These are phyloP conservation scores for Raffaelea albimanens DNA, from an alignment of 2,329 filamentous ascomycete species.

Conservation along the genomic window DNA sequence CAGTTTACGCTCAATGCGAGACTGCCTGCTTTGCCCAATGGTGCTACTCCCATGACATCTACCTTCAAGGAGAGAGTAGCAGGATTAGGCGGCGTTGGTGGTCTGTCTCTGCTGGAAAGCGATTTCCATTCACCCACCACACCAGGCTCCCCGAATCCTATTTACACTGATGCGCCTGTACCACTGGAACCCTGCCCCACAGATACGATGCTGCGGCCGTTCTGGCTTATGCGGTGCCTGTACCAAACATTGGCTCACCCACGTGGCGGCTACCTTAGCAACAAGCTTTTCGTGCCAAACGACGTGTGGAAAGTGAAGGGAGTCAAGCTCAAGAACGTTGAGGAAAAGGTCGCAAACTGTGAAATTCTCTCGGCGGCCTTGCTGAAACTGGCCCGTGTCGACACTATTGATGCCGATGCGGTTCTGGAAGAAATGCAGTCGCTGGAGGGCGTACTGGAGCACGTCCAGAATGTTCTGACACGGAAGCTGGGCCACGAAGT, in stretches of 20 bases:
- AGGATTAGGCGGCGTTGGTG: constrained; percentile 51
- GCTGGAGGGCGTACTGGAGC: constrained; percentile 76
- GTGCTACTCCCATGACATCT: constrained; percentile 59
- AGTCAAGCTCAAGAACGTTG: constrained; percentile 81
- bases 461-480: constrained; percentile 64
- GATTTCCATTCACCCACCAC: constrained; percentile 61
- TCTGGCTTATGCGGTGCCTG: constrained; percentile 93
- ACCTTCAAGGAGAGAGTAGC: constrained; percentile 48
- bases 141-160: constrained; percentile 53
- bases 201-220: constrained; percentile 81
- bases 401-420: constrained; percentile 84
- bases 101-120: constrained; percentile 74
- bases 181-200: constrained; percentile 87
- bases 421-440: constrained; percentile 90
- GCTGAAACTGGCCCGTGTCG: constrained; percentile 71
- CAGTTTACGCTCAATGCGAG: constrained; percentile 47
- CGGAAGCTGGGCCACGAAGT: constrained; percentile 93
- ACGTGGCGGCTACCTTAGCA: constrained; percentile 83
- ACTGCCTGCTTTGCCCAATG: constrained; percentile 46
- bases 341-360: constrained; percentile 89
- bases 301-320: constrained; percentile 93
- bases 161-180: constrained; percentile 57
- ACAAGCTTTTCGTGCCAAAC: constrained; percentile 80
- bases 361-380: constrained; percentile 85
- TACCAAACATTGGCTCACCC: constrained; percentile 90